These are phyloP conservation scores for Gentiana dahurica DNA, from an alignment of 257 asterid species.

Conservation along the genomic window DNA sequence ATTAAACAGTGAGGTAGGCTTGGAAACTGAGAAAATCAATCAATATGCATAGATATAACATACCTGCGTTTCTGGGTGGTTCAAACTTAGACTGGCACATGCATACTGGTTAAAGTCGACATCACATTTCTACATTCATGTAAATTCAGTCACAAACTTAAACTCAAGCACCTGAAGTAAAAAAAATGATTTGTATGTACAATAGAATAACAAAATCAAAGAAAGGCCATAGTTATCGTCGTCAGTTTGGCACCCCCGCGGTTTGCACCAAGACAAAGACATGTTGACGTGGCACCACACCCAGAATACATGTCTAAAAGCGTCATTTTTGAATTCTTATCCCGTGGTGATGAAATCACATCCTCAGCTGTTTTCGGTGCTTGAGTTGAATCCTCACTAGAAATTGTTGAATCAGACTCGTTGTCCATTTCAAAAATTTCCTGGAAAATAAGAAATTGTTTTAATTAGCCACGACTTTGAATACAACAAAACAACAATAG, in stretches of 20 bases:
- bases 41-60: too few relatives aligned
- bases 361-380: too few relatives aligned
- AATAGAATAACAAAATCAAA: neutral
- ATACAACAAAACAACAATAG: too few relatives aligned
- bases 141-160: neutral
- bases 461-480: too few relatives aligned
- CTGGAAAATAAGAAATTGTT: too few relatives aligned
- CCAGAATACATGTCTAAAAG: constrained; percentile 49
- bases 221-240: constrained; percentile 27
- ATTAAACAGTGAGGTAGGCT: too few relatives aligned
- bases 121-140: constrained; percentile 3
- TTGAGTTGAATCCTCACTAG: too few relatives aligned
- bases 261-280: constrained; percentile 56
- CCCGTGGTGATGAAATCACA: too few relatives aligned
- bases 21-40: too few relatives aligned
- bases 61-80: constrained; percentile 41
- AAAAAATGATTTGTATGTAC: too few relatives aligned
- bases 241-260: constrained; percentile 40
- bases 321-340: constrained; percentile 16
- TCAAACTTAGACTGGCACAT: constrained; percentile 27
- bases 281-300: constrained; percentile 70
- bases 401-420: too few relatives aligned
- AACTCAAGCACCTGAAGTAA: neutral
- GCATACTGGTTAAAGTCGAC: constrained; percentile 17
- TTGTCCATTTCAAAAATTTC: too few relatives aligned